Evolutionary conservation across 2,329 filamentous ascomycete genomes (phyloP).

Genomic region (Epichloe hybrida): DNA sequence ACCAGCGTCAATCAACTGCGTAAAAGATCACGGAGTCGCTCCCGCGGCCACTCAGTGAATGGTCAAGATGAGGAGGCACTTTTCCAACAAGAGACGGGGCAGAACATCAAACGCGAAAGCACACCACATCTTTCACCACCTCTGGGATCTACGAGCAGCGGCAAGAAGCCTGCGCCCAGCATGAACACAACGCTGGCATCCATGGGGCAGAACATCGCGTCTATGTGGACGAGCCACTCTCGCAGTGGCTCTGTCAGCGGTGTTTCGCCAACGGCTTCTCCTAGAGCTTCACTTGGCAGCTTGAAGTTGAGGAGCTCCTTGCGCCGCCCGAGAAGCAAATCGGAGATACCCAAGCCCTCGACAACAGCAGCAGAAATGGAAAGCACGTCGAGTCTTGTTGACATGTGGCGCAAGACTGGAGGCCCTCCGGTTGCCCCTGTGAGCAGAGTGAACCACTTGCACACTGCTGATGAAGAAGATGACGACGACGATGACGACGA

Average conservation of each 20-base stretch:
- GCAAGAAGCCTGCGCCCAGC: constrained; percentile 38
- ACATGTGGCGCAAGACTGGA: constrained; percentile 38
- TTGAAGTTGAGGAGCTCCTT: constrained; percentile 35
- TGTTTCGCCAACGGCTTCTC: constrained; percentile 34
- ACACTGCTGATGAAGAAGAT: neutral
- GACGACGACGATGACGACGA: constrained; percentile 23
- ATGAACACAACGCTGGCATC: constrained; percentile 45
- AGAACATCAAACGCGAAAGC: constrained; percentile 30
- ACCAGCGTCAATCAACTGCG: constrained; percentile 30
- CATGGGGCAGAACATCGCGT: constrained; percentile 40
- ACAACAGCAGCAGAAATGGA: constrained; percentile 14
- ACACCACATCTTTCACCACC: constrained; percentile 33
- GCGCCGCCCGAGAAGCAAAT: constrained; percentile 43
- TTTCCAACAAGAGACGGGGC: constrained; percentile 11
- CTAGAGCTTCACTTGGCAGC: constrained; percentile 31
- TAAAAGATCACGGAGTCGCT: constrained; percentile 32
- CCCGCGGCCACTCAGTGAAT: constrained; percentile 1
- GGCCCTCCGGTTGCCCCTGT: constrained; percentile 40
- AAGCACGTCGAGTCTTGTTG: constrained; percentile 31
- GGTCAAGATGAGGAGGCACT: constrained; percentile 20
- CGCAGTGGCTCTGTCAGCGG: constrained; percentile 48
- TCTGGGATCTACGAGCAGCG: constrained; percentile 37
- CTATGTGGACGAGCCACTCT: constrained; percentile 42
- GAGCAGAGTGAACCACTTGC: constrained; percentile 17
- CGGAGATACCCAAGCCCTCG: constrained; percentile 31